Percentiles rank a stretch among this genome's conserved stretches.
These are phyloP conservation scores for Solanum pennellii DNA, from an alignment of 257 asterid genomes.

Conservation along the genomic window DNA sequence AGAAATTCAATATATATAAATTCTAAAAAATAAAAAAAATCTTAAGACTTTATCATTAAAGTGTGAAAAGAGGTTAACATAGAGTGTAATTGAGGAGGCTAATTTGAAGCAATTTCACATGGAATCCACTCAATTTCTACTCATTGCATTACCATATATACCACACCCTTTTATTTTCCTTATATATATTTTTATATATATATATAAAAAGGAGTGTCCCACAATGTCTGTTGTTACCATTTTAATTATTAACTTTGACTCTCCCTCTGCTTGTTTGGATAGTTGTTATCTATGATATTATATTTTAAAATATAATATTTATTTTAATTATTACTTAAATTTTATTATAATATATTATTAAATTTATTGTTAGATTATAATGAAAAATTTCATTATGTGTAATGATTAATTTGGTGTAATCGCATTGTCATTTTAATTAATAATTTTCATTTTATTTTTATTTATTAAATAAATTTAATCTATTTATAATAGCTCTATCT, in stretches of 20 bases:
- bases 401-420: neutral
- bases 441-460: neutral
- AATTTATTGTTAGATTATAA: neutral
- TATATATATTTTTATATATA: neutral
- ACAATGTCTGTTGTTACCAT: constrained; percentile 25
- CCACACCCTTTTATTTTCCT: neutral
- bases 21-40: no score
- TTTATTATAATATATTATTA: neutral
- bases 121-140: constrained; percentile 52
- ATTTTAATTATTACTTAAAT: no score
- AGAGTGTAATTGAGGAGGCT: constrained; percentile 13
- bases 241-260: constrained; percentile 3
- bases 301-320: neutral
- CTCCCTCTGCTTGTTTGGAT: neutral
- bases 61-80: neutral
- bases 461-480: no score
- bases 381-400: neutral
- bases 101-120: constrained; percentile 27
- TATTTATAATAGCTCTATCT: neutral
- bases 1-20: no score
- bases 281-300: neutral
- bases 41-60: neutral
- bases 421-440: accelerated
- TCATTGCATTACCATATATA: constrained; percentile 18
- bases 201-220: constrained; percentile 1